A percentile compares a stretch with the other conserved stretches of the same genome.
These are phyloP conservation scores for Macrolepiota albuminosa DNA, from an alignment of 768 basidiomycete species.

Conservation along the genomic window DNA sequence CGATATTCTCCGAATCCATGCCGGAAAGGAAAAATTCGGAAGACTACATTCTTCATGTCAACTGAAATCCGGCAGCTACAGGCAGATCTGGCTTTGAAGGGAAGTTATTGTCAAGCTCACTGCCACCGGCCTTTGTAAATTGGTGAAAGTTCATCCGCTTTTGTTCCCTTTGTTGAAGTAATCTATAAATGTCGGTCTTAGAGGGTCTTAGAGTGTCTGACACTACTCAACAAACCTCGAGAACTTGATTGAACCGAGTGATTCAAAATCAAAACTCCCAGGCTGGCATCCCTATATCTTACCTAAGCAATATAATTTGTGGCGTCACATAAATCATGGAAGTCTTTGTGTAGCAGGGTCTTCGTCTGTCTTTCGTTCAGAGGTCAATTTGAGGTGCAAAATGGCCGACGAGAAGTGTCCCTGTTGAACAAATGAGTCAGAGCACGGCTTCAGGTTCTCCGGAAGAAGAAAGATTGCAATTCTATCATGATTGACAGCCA, in stretches of 20 bases:
- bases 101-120: slow-evolving; percentile 1
- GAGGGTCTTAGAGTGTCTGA: neutral
- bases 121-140: neutral
- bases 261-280: neutral
- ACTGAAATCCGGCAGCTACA: neutral
- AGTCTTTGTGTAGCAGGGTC: neutral
- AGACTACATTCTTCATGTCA: slow-evolving; percentile 13
- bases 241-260: neutral
- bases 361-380: neutral
- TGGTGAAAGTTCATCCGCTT: neutral
- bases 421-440: neutral
- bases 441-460: neutral
- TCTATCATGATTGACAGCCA: neutral
- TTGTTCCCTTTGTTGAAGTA: neutral
- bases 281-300: neutral
- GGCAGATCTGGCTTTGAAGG: neutral
- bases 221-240: neutral
- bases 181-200: neutral
- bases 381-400: neutral
- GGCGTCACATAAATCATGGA: neutral
- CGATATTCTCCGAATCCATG: neutral
- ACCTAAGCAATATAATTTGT: neutral
- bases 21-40: slow-evolving; percentile 4
- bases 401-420: neutral
- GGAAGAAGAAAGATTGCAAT: neutral